Evolutionary conservation across 345 rosid genomes (phyloP), one percentile per base, ranked within the genome.

Genomic region (Rhizophora apiculata): DNA sequence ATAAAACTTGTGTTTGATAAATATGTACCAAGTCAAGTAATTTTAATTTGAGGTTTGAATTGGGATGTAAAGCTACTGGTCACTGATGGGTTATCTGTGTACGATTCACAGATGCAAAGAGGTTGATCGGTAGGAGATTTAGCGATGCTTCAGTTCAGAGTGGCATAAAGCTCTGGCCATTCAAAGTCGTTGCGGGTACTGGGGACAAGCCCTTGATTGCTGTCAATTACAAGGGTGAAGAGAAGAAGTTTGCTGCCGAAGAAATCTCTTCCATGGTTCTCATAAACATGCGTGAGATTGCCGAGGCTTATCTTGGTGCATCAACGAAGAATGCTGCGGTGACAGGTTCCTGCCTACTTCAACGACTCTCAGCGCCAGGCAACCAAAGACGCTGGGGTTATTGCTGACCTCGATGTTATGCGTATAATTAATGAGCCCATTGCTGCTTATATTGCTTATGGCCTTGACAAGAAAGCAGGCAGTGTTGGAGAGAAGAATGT

Each of bases 361-460:
- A 68, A 74, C 31, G 77, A 74, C 68, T 74, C 72, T 21, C 77
- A 54, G 32, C 37, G 68, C 2, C 77, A 62, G 63, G 72, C 68
- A 5, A 74, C 72, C 11, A 74, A 68, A 67, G 72, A 74, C 19
- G 77, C 77, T 19, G 68, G 77, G 6, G 71, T 48, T 0, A 73
- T 73, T 54, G 76, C 76, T n/a, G 71, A 63, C 18, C 62, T 73
- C 22, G 62, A 73, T 32, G 77, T 73, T 5, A 15, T 67, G 77
- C 72, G 68, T 11, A 74, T 74, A 21, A 74, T 74, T 39, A 74
- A 74, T 11, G 77, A 74, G 62, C 78, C 78, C 3, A 74, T 73
- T 8, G 78, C 78, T 11, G 78, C 78, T 1, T 73, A 73, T 11
- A 63, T 68, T 43, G 78, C 78, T 11, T 68, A 68, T 34, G 78